phyloP scores from a whole-genome alignment of 805 yeast genomes.

The Barnettozyma californica region DNA sequence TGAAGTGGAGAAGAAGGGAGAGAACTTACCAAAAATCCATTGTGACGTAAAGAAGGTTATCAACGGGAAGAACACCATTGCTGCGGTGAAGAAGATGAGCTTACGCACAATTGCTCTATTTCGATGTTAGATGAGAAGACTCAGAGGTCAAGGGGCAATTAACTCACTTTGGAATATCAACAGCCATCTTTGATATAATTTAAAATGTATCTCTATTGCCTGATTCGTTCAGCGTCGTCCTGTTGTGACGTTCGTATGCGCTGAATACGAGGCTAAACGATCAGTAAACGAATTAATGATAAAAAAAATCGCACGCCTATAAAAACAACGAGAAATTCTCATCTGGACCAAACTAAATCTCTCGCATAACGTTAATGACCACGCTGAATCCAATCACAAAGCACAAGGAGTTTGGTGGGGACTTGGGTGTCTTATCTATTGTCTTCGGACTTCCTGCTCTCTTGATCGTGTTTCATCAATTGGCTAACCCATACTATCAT shows the following conservation, averaged over 20 bases:
- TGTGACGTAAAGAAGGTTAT: slow-evolving; percentile 54
- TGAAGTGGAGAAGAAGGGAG: not conserved
- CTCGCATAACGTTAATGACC: not conserved
- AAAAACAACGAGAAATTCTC: not conserved
- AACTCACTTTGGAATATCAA: slow-evolving; percentile 25
- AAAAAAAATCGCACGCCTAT: not conserved
- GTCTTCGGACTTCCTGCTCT: slow-evolving; percentile 63
- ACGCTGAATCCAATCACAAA: slow-evolving; percentile 64
- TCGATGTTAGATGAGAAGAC: not conserved
- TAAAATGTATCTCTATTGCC: not conserved
- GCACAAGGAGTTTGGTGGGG: slow-evolving; percentile 73
- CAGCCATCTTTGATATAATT: slow-evolving; percentile 18
- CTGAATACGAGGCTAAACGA: not conserved
- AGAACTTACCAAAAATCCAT: slow-evolving; percentile 25
- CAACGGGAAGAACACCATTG: slow-evolving; percentile 69
- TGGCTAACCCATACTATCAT: slow-evolving; percentile 56
- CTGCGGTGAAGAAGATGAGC: slow-evolving; percentile 66
- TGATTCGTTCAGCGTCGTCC: not conserved
- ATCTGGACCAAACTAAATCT: not conserved
- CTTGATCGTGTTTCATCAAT: slow-evolving; percentile 51
- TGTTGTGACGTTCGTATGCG: not conserved
- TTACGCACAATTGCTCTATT: slow-evolving; percentile 58
- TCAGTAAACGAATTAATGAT: not conserved
- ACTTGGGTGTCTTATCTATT: slow-evolving; percentile 64
- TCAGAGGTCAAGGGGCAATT: not conserved